Base-by-base conservation (phyloP, 306 rosid species). In the Lagenaria siceraria region DNA sequence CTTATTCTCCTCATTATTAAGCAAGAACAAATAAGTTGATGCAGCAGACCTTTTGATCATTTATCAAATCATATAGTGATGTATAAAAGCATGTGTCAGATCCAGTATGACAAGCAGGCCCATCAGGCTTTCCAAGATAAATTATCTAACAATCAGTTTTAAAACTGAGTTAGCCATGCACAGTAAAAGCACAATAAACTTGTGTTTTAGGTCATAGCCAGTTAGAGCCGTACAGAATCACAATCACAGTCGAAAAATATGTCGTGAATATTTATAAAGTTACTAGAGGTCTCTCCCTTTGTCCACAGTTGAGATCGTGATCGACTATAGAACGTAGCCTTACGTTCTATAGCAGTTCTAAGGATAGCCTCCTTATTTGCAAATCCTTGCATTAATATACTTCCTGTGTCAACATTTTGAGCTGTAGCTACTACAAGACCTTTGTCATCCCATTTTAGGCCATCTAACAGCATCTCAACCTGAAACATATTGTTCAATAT, bases 21-120 rank as follows among this genome's bases (percentile, higher is more conserved):
- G 25, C 54, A 40, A 3, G 40, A 58, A 76, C 31, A 21, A 35
- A 1, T 40, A 24, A 3, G 62, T 43, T 19, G 54, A 68, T 40
- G 77, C 80, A 38, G 27, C 74, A 55, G 74, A 95, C 97, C 97
- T 92, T 88, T 74, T 79, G 75, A 29, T 75, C 83, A 25, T 87
- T 86, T 78, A 83, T 78, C 62, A 83, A 83, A 81, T 88, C 95
- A 76, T 81, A 65, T 12, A 88, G 85, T 54, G 91, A 78, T 46
- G 88, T 94, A 83, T 88, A 90, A 78, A 91, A 88, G 84, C 97
- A 95, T 38, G 98, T 95, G 82, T 90, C 97, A 0, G 93, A 75
- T 40, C 97, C 98, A 0, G 96, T 95, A 85, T 95, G 97, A 80
- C 98, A 92, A 81, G 96, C 92, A 60, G 98, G 97, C 14, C 97